A percentile compares a stretch with the other conserved stretches of the same genome.
These are phyloP conservation scores for Lentinula raphanica DNA, from an alignment of 768 basidiomycete species.

Conservation along the genomic window DNA sequence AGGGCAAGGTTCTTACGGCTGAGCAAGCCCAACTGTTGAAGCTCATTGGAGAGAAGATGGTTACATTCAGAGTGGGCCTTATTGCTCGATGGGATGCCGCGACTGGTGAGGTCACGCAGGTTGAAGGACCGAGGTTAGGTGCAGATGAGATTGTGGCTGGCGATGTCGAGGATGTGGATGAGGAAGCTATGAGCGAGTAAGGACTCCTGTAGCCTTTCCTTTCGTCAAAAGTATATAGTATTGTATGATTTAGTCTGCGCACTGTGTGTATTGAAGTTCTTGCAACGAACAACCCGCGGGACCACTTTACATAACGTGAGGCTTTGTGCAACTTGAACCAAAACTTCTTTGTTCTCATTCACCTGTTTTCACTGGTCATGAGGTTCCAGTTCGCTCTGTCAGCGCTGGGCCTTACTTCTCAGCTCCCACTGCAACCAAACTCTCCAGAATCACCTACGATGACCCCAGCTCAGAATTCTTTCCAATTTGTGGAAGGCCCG, in stretches of 20 bases:
- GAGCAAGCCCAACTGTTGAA: conserved; percentile 94
- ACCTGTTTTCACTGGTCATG: conserved; percentile 28
- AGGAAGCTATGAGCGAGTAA: conserved; percentile 51
- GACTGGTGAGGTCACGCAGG: conserved; percentile 57
- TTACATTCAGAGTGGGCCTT: conserved; percentile 70
- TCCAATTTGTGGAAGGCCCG: conserved; percentile 52
- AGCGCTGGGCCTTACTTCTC: conserved; percentile 46
- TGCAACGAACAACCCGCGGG: background rate
- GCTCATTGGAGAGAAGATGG: conserved; percentile 86
- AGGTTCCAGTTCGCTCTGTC: conserved; percentile 45
- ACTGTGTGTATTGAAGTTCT: background rate
- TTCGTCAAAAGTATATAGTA: conserved; percentile 10
- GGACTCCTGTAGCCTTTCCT: background rate
- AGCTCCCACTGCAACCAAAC: conserved; percentile 40
- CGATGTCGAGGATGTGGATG: conserved; percentile 33
- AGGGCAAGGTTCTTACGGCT: conserved; percentile 71
- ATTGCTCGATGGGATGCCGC: conserved; percentile 68
- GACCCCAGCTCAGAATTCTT: conserved; percentile 27
- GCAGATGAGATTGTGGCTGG: conserved; percentile 29
- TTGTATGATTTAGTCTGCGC: background rate
- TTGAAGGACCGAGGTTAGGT: conserved; percentile 40
- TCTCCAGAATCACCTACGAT: conserved; percentile 15
- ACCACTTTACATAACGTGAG: background rate
- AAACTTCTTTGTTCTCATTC: background rate
- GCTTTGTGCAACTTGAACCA: too few relatives aligned